Percentiles rank a stretch among this genome's conserved stretches.
Evolutionary conservation across 2,329 filamentous ascomycete species (phyloP).

Genomic region (Fusarium sp.): DNA sequence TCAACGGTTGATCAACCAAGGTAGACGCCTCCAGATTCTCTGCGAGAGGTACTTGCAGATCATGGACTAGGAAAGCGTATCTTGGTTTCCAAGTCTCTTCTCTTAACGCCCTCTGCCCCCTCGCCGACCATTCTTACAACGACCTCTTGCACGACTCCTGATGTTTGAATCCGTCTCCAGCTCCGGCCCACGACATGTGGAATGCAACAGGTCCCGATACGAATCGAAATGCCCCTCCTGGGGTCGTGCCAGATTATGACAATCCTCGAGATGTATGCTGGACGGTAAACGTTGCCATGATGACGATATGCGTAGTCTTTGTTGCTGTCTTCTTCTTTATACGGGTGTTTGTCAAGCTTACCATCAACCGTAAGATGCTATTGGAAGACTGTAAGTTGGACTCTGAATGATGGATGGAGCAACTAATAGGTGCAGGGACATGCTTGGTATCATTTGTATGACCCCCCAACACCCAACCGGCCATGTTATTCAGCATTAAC

Average conservation of each 20-base stretch:
- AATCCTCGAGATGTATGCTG: conserved; percentile 34
- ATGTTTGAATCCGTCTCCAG: neutral
- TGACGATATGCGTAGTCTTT: conserved; percentile 22
- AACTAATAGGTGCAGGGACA: conserved; percentile 12
- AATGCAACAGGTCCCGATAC: conserved; percentile 40
- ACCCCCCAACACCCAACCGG: neutral
- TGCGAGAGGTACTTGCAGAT: neutral
- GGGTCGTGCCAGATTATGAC: conserved; percentile 30
- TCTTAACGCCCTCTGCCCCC: neutral
- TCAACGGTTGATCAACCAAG: neutral
- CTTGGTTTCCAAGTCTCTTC: neutral
- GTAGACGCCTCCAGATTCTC: no score
- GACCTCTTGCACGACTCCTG: neutral
- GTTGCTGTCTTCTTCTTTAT: conserved; percentile 20
- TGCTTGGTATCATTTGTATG: conserved; percentile 35
- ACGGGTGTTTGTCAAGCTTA: conserved; percentile 29
- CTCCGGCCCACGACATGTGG: conserved; percentile 30
- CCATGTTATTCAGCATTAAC: neutral
- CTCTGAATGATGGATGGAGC: no score
- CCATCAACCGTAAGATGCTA: conserved; percentile 22
- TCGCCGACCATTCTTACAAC: conserved; percentile 1
- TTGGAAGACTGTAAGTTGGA: conserved; percentile 32
- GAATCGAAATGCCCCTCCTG: conserved; percentile 35
- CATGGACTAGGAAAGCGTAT: conserved; percentile 3
- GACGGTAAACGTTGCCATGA: conserved; percentile 30